These are phyloP conservation scores for Arthrobotrys pseudoclavata DNA, from an alignment of 2,329 filamentous ascomycete species.

Conservation along the genomic window DNA sequence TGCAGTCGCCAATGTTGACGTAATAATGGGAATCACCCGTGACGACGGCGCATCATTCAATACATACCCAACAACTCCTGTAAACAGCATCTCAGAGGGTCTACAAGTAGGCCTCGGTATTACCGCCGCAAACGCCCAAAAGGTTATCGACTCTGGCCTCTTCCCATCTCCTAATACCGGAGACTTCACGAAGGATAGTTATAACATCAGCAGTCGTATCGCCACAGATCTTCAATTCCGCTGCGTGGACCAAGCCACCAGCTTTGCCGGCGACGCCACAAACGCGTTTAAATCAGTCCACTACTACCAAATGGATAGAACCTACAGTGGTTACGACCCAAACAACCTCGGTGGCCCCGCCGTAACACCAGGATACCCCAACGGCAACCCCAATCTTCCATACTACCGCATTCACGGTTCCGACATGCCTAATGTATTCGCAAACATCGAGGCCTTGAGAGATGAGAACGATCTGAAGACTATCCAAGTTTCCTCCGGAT, in stretches of 20 bases:
- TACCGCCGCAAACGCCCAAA: constrained; percentile 67
- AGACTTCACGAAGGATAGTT: constrained; percentile 72
- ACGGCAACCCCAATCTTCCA: constrained; percentile 70
- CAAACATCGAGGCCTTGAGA: constrained; percentile 69
- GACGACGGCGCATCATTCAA: constrained; percentile 73
- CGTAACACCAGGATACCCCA: constrained; percentile 65
- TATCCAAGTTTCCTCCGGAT: constrained; percentile 68
- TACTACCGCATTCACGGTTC: constrained; percentile 74
- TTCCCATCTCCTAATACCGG: constrained; percentile 70
- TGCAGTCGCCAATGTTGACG: constrained; percentile 69
- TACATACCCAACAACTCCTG: constrained; percentile 68
- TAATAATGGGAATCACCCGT: constrained; percentile 72
- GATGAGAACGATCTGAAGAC: constrained; percentile 70
- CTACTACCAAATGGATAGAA: constrained; percentile 74
- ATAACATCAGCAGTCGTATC: constrained; percentile 71
- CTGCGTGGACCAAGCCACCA: constrained; percentile 74
- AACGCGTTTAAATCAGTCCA: constrained; percentile 70
- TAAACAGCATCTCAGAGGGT: constrained; percentile 67
- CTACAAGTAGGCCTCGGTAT: constrained; percentile 69
- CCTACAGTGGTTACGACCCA: constrained; percentile 71
- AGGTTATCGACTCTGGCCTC: constrained; percentile 68
- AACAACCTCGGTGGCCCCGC: constrained; percentile 70
- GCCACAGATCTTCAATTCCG: constrained; percentile 74
- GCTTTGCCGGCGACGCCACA: constrained; percentile 69
- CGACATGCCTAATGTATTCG: constrained; percentile 72